These are phyloP conservation scores for Lignosus rhinocerotis DNA, from an alignment of 1,284 basidiomycete genomes.

Conservation along the genomic window DNA sequence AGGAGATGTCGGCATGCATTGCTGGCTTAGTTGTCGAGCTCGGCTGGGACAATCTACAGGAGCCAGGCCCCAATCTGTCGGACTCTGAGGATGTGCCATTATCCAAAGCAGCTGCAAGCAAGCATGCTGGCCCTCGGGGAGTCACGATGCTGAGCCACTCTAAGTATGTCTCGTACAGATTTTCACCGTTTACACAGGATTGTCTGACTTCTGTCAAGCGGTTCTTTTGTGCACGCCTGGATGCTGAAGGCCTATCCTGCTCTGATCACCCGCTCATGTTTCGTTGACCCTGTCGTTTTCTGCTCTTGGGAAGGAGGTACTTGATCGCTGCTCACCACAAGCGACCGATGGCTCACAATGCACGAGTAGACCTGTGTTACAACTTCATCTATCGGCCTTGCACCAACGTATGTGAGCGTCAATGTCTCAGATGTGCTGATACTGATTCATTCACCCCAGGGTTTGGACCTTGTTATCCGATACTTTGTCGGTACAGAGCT, in stretches of 20 bases:
- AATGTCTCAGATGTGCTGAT: not conserved
- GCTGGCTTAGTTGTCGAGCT: conserved; percentile 59
- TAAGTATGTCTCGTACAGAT: conserved; percentile 53
- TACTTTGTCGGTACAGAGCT: conserved; percentile 88
- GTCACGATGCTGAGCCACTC: conserved; percentile 86
- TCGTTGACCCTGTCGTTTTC: conserved; percentile 88
- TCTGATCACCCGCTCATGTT: conserved; percentile 74
- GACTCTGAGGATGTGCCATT: conserved; percentile 16
- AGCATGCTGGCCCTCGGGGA: conserved; percentile 41
- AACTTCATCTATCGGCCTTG: conserved; percentile 81
- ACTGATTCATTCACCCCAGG: conserved; percentile 39
- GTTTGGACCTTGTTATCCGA: conserved; percentile 76
- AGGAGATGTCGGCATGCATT: conserved; percentile 61
- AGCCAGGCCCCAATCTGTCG: conserved; percentile 15
- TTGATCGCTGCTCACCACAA: conserved; percentile 21
- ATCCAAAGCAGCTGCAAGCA: not conserved
- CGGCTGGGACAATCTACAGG: conserved; percentile 57
- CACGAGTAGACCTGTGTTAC: conserved; percentile 73
- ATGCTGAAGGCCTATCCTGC: conserved; percentile 77
- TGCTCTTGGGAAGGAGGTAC: conserved; percentile 88
- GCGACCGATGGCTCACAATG: not conserved
- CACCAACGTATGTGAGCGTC: conserved; percentile 47
- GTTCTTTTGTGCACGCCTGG: conserved; percentile 81
- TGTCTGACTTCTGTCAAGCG: conserved; percentile 40
- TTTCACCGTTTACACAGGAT: not conserved